Evolutionary conservation across 176 grass and related monocot species (phyloP), one percentile per base, ranked within the genome.

Genomic region (Triticum dicoccoides): DNA sequence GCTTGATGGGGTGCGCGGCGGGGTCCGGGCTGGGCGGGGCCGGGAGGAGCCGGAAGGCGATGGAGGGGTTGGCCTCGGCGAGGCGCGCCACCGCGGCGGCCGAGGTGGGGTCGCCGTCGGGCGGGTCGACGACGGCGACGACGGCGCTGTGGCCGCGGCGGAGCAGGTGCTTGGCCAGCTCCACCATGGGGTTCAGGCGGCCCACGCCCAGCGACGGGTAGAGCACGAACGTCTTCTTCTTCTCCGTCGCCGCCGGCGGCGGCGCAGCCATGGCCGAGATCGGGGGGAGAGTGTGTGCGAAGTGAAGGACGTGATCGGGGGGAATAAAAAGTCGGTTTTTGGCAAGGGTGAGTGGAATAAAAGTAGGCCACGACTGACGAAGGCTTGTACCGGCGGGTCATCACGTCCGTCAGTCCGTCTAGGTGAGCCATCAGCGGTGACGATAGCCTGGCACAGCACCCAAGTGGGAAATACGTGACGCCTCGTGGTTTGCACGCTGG

Each of bases 121-220:
- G 69, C 25, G 29, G 39, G 39, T 84, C 59, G 70, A 89, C 15
- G 32, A 79, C 65, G 59, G 72, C 51, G 41, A 86, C 21, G 54
- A 77, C 13, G 45, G 84, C 72, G 5, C 12, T 20, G 21, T 81
- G 18, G 84, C 83, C 75, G 20, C 54, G 41, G 76, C 71, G 62
- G 4, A 44, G 41, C 11, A 92, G 33, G 29, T 64, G 79, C 59
- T 92, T 86, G 44, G 83, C 87, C 5, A 92, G 71, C 83, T 89
- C 84, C 9, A 87, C 80, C 73, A 87, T 89, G 73, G 91, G 84
- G 5, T 24, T 76, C 13, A 92, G 56, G 75, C 89, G 87, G 83
- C 91, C 91, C 32, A 89, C 62, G 24, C 86, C 83, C 25, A 64
- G 23, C 65, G 70, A 86, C 24, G 87, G 77, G 75, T 87, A 92